Evolutionary conservation across 2,329 filamentous ascomycete species (phyloP).

Genomic region (Bertia moriformis): DNA sequence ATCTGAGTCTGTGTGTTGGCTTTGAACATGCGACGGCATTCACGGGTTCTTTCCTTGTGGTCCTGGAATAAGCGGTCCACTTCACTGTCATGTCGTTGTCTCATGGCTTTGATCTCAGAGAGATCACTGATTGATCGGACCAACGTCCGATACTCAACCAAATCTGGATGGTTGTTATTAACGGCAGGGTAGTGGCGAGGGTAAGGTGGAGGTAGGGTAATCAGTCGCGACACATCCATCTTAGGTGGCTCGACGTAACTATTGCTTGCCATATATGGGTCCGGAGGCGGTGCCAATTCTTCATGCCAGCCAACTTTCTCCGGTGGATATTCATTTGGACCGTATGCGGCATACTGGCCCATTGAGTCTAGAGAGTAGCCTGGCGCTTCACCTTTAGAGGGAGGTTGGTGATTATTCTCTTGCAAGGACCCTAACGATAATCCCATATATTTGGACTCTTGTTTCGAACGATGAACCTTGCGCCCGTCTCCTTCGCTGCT

Average conservation of each 20-base stretch:
- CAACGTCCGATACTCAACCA: slow-evolving; percentile 61
- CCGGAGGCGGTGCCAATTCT: slow-evolving; percentile 16
- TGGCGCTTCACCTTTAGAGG: neutral
- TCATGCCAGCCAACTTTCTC: slow-evolving; percentile 1
- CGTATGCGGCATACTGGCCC: neutral
- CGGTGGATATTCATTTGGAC: neutral
- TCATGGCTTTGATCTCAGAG: slow-evolving; percentile 54
- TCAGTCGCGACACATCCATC: slow-evolving; percentile 77
- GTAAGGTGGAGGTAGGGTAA: slow-evolving; percentile 86
- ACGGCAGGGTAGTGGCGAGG: slow-evolving; percentile 89
- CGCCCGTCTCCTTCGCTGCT: slow-evolving; percentile 42
- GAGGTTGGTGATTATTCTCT: neutral
- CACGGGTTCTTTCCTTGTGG: slow-evolving; percentile 28
- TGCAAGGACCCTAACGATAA: slow-evolving; percentile 56
- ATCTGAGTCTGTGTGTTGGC: slow-evolving; percentile 47
- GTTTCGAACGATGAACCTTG: slow-evolving; percentile 62
- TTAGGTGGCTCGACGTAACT: slow-evolving; percentile 33
- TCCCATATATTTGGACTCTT: slow-evolving; percentile 95
- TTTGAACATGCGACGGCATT: slow-evolving; percentile 50
- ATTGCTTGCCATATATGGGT: slow-evolving; percentile 18
- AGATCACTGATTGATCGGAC: slow-evolving; percentile 65
- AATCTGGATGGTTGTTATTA: slow-evolving; percentile 85
- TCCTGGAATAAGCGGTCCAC: slow-evolving; percentile 45
- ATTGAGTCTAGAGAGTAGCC: neutral
- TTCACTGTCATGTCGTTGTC: slow-evolving; percentile 41